Evolutionary conservation across 345 rosid genomes (phyloP), one percentile per base, ranked within the genome.

Genomic region (Linum tenue): DNA sequence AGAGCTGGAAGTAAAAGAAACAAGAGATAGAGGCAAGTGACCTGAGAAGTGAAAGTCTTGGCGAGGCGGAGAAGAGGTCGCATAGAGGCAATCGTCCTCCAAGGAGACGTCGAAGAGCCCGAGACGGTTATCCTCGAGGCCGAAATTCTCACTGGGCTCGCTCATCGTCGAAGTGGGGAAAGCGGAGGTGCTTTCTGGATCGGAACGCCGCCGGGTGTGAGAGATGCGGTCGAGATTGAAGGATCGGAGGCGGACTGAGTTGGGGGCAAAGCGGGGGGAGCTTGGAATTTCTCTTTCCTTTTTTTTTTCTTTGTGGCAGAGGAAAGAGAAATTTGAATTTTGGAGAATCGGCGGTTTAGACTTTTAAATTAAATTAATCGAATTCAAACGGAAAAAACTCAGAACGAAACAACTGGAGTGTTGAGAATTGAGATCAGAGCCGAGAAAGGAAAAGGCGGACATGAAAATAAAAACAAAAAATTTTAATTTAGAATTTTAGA

Each of bases 41-140:
- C 92, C 87, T 71, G 83, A 72, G 48, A 74, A 72, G 1, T 56
- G 66, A 62, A 11, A 67, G 67, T n/a, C 64, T 51, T 51, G 69
- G 53, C 62, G 70, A 68, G 75, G 74, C 35, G 10, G 69, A 16
- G 79, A 58, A 40, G 90, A 75, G 2, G 86, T 67, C 73, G 67
- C 16, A 76, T 88, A 80, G 72, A 94, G 95, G 75, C 79, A 83
- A 71, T 94, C 99, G 65, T 90, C 95, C 74, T 90, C 99, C 42
- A 75, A 81, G 61, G 91, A 79, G 69, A 92, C 80, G 66, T 94
- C 97, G 60, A 94, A 84, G 67, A 92, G 87, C 71, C 86, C 84
- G 40, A 86, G 79, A 66, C 81, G 79, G 66, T 64, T 74, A 61
- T 78, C 72, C 39, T 72, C 71, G 38, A 81, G 72, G 65, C 64